Percentiles rank a stretch among this genome's conserved stretches.
Conservation (phyloP, 768 basidiomycete species). For the Xerocomellus chrysenteron region DNA sequence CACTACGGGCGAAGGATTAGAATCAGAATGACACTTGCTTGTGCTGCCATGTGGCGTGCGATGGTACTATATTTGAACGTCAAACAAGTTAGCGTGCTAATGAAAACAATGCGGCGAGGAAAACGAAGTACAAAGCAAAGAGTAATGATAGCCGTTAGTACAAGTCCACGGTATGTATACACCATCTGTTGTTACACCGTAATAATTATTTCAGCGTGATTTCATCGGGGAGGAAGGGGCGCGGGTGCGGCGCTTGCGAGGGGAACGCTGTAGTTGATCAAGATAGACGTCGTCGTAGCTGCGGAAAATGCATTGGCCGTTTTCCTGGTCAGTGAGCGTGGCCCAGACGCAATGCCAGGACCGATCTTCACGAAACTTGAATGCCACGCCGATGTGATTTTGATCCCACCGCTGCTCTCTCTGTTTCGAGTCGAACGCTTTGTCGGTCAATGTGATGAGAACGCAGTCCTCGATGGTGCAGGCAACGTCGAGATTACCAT, state of each 20-base stretch:
- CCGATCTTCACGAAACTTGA: slow-evolving; percentile 49
- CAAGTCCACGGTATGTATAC: slow-evolving; percentile 15
- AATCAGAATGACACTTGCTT: neutral
- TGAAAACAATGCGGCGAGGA: slow-evolving; percentile 13
- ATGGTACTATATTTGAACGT: slow-evolving; percentile 7
- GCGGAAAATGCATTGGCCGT: slow-evolving; percentile 48
- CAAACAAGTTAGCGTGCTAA: slow-evolving; percentile 8
- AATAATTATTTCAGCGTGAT: slow-evolving; percentile 16
- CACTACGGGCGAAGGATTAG: neutral
- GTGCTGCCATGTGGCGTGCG: slow-evolving; percentile 3
- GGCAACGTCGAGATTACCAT: slow-evolving; percentile 32
- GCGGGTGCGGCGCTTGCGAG: slow-evolving; percentile 35
- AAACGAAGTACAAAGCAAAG: slow-evolving; percentile 2
- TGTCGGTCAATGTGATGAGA: slow-evolving; percentile 55
- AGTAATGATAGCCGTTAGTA: slow-evolving; percentile 11
- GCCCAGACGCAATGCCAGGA: slow-evolving; percentile 71
- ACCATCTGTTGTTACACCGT: slow-evolving; percentile 8
- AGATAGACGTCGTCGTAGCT: slow-evolving; percentile 64
- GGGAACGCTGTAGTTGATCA: slow-evolving; percentile 42
- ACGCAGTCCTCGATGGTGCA: slow-evolving; percentile 53
- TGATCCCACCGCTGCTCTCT: slow-evolving; percentile 35
- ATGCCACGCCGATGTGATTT: slow-evolving; percentile 43
- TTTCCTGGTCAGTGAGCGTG: slow-evolving; percentile 52
- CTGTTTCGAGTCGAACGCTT: slow-evolving; percentile 48
- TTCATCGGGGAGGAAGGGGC: slow-evolving; percentile 22